Evolutionary conservation across 768 basidiomycete species (phyloP).

Genomic region (Xerocomus brunneocitrinus): DNA sequence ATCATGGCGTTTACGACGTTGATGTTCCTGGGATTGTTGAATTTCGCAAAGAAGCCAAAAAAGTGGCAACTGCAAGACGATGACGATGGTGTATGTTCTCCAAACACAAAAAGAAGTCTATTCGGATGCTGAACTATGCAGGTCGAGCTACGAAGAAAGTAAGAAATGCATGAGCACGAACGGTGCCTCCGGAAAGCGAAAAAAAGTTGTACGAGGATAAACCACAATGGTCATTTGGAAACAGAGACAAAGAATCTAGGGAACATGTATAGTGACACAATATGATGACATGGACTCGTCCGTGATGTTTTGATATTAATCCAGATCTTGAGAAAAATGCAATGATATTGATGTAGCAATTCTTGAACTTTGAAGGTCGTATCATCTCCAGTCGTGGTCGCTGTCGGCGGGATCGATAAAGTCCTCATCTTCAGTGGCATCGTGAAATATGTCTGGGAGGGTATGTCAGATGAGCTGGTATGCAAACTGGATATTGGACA

Average conservation of each 20-base stretch:
- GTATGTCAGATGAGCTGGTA: background rate
- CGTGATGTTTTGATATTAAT: constrained; percentile 18
- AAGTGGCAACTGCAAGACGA: background rate
- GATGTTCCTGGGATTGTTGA: constrained; percentile 37
- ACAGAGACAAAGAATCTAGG: constrained; percentile 3
- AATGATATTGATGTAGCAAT: constrained; percentile 12
- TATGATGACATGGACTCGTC: constrained; percentile 13
- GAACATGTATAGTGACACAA: constrained; percentile 15
- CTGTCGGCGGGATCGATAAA: constrained; percentile 27
- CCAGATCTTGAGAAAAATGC: constrained; percentile 17
- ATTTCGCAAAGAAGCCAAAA: constrained; percentile 19
- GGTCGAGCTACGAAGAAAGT: constrained; percentile 22
- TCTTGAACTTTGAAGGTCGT: background rate
- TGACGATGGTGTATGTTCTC: constrained; percentile 21
- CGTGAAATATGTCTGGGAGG: constrained; percentile 54
- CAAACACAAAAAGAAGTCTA: background rate
- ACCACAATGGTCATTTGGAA: constrained; percentile 1
- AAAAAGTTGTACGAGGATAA: background rate
- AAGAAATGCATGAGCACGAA: constrained; percentile 1
- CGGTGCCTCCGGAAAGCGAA: background rate
- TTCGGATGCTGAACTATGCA: constrained; percentile 7
- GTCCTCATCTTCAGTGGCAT: constrained; percentile 48
- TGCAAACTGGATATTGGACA: constrained; percentile 12
- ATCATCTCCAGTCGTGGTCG: constrained; percentile 33
- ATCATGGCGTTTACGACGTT: constrained; percentile 37